phyloP scores from a whole-genome alignment of 129 eudicot genomes.

The Gnaphalium uliginosum region DNA sequence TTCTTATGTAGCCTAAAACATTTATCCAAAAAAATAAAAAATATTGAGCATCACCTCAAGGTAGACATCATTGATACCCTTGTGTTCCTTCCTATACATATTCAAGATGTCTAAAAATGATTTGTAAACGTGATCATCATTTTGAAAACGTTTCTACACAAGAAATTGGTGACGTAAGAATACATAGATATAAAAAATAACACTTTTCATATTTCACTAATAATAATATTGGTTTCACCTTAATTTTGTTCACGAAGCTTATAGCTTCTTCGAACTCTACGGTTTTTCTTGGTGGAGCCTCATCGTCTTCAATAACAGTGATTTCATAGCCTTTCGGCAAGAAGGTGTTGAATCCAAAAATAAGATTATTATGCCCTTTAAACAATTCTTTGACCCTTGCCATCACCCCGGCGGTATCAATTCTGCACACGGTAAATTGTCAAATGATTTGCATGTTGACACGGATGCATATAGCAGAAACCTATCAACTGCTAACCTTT shows the following conservation, averaged over 20 bases:
- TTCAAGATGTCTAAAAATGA: conserved; percentile 85
- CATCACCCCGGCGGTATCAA: conserved; percentile 83
- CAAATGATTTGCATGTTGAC: conserved; percentile 18
- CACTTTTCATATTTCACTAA: neutral
- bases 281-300: conserved; percentile 71
- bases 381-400: conserved; percentile 87
- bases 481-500: conserved; percentile 7
- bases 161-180: neutral
- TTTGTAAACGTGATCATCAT: conserved; percentile 80
- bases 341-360: conserved; percentile 84
- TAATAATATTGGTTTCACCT: conserved; percentile 48
- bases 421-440: conserved; percentile 47
- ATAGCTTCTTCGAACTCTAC: conserved; percentile 96
- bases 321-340: conserved; percentile 94
- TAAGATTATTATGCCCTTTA: conserved; percentile 77
- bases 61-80: conserved; percentile 82
- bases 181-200: conserved; percentile 13
- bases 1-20: neutral
- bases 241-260: conserved; percentile 92
- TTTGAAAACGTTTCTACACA: conserved; percentile 79
- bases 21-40: neutral
- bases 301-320: conserved; percentile 71
- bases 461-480: neutral
- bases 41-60: conserved; percentile 56
- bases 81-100: conserved; percentile 86